These are phyloP conservation scores for Boletus speciosus DNA, from an alignment of 768 basidiomycete genomes.

Conservation along the genomic window DNA sequence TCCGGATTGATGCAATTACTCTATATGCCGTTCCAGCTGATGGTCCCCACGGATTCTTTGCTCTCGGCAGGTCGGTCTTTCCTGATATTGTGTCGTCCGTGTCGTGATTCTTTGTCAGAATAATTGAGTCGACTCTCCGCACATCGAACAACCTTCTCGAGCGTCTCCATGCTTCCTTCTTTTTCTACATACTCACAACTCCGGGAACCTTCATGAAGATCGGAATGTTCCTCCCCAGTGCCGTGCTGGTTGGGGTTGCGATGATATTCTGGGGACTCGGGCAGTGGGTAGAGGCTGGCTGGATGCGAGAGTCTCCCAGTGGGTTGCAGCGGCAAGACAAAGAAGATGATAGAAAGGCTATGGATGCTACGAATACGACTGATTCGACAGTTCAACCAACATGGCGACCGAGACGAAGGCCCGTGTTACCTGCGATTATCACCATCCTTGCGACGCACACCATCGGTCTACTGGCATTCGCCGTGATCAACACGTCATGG, in stretches of 20 bases:
- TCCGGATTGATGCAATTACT: slow-evolving; percentile 92
- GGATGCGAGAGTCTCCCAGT: slow-evolving; percentile 31
- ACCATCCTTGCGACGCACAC: slow-evolving; percentile 57
- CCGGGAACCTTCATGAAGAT: slow-evolving; percentile 79
- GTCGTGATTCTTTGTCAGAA: slow-evolving; percentile 38
- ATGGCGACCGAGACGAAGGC: slow-evolving; percentile 40
- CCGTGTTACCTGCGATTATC: slow-evolving; percentile 50
- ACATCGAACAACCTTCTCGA: slow-evolving; percentile 94
- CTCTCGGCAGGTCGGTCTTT: slow-evolving; percentile 72
- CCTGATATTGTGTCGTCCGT: neutral
- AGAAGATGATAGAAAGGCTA: slow-evolving; percentile 12
- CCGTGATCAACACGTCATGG: slow-evolving; percentile 41
- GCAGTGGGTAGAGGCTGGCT: slow-evolving; percentile 67
- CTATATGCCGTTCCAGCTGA: slow-evolving; percentile 81
- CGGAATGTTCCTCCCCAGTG: slow-evolving; percentile 86
- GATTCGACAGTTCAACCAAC: neutral
- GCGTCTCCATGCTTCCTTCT: slow-evolving; percentile 94
- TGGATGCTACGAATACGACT: neutral
- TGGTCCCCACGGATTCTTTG: slow-evolving; percentile 94
- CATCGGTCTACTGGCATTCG: slow-evolving; percentile 52
- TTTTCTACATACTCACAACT: slow-evolving; percentile 74
- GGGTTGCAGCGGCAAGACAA: neutral
- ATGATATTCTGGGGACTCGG: slow-evolving; percentile 83
- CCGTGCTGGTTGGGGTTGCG: slow-evolving; percentile 75
- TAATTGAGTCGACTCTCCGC: slow-evolving; percentile 83